Conservation (phyloP, 768 basidiomycete genomes). For the Crassisporium funariophilum region DNA sequence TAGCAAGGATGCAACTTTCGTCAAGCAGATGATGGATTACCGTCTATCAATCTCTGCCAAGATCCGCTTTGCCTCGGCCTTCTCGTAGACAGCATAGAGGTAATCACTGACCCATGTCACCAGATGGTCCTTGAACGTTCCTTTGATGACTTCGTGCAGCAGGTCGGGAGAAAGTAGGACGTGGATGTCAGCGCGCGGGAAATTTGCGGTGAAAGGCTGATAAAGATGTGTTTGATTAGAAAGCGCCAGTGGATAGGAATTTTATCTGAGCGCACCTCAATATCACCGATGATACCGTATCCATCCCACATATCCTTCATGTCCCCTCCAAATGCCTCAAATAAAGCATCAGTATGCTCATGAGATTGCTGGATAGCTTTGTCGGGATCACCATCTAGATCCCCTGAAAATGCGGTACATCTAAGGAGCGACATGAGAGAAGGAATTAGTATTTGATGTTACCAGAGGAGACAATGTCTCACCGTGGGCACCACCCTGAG, state of each 20-base stretch:
- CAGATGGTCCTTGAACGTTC: constrained; percentile 43
- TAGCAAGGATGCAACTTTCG: neutral
- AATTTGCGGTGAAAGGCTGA: constrained; percentile 32
- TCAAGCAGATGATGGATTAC: constrained; percentile 15
- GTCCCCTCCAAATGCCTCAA: constrained; percentile 22
- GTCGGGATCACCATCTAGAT: constrained; percentile 11
- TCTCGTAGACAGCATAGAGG: constrained; percentile 18
- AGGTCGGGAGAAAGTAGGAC: constrained; percentile 33
- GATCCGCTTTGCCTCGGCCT: constrained; percentile 20
- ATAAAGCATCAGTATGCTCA: constrained; percentile 21
- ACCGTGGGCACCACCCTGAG: constrained; percentile 30
- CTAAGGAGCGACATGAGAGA: neutral
- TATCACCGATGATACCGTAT: constrained; percentile 31
- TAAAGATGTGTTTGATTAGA: neutral
- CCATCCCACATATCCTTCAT: constrained; percentile 29
- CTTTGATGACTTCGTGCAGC: constrained; percentile 42
- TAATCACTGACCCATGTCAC: constrained; percentile 37
- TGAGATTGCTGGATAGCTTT: constrained; percentile 16
- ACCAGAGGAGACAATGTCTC: no score
- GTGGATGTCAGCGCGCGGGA: constrained; percentile 37
- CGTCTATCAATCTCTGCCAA: constrained; percentile 35
- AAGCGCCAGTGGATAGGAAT: neutral
- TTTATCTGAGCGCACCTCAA: constrained; percentile 6
- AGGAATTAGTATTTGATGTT: neutral
- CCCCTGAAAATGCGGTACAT: constrained; percentile 11